Conservation (phyloP, 176 grass and related monocot genomes). For the Leersia perrieri region DNA sequence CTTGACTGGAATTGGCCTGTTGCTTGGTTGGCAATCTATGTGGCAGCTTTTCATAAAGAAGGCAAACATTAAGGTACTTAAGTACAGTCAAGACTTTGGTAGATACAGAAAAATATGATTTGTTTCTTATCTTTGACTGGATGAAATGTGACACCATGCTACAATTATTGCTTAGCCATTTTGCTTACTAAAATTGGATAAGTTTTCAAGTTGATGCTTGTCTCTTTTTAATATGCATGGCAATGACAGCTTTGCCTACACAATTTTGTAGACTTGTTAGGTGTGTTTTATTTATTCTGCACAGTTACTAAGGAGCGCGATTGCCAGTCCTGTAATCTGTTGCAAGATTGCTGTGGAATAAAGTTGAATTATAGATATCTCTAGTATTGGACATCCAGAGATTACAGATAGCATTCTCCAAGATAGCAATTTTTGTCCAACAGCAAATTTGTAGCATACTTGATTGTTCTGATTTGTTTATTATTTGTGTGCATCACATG, state of each 20-base stretch:
- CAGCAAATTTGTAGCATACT: background rate
- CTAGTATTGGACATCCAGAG: background rate
- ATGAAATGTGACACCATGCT: conserved; percentile 24
- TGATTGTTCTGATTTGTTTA: conserved; percentile 2
- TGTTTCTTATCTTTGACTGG: background rate
- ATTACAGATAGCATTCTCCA: conserved; percentile 7
- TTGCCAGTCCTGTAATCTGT: background rate
- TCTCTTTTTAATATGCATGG: conserved; percentile 13
- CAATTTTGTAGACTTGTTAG: background rate
- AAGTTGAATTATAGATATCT: background rate
- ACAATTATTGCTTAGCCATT: background rate
- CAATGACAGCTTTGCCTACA: conserved; percentile 22
- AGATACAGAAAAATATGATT: conserved; percentile 2
- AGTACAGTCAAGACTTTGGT: background rate
- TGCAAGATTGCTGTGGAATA: background rate
- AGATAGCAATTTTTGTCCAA: background rate
- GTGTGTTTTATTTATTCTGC: conserved; percentile 6
- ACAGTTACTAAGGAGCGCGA: background rate
- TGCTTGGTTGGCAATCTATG: conserved; percentile 81
- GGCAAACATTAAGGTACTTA: conserved; percentile 76
- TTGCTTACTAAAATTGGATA: background rate
- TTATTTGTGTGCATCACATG: background rate
- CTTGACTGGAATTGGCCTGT: conserved; percentile 48
- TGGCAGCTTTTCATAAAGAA: conserved; percentile 82
- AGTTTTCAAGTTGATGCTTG: conserved; percentile 3